Percentiles rank a stretch among this genome's conserved stretches.
Conservation (phyloP, 1,284 basidiomycete species). For the Hypsizygus ulmarius region DNA sequence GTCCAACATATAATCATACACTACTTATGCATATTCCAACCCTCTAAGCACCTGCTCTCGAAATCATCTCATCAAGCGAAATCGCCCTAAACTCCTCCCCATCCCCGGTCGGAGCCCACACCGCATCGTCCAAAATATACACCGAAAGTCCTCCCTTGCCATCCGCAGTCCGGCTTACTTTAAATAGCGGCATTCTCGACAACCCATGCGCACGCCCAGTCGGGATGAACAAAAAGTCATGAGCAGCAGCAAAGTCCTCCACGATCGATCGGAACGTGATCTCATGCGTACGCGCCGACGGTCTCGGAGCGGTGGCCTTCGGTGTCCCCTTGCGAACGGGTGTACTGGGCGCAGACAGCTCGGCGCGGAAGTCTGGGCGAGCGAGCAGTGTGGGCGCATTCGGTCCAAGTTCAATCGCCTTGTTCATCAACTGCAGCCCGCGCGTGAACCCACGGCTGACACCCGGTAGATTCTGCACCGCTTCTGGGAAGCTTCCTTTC, state of each 20-base stretch:
- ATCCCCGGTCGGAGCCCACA: slow-evolving; percentile 65
- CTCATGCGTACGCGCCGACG: slow-evolving; percentile 57
- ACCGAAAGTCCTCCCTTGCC: slow-evolving; percentile 83
- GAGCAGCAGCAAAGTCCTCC: slow-evolving; percentile 79
- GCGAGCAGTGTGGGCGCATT: slow-evolving; percentile 65
- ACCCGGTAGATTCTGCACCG: slow-evolving; percentile 60
- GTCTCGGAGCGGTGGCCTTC: slow-evolving; percentile 27
- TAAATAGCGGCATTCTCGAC: slow-evolving; percentile 85
- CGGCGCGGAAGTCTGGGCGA: slow-evolving; percentile 59
- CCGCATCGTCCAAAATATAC: slow-evolving; percentile 85
- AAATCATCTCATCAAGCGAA: slow-evolving; percentile 66
- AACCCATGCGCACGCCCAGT: slow-evolving; percentile 77
- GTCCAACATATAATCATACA: neutral
- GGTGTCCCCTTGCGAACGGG: slow-evolving; percentile 25
- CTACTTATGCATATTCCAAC: neutral
- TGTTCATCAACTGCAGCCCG: slow-evolving; percentile 90
- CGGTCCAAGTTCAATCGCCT: slow-evolving; percentile 80
- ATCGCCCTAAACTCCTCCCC: slow-evolving; percentile 62
- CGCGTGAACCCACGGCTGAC: slow-evolving; percentile 79
- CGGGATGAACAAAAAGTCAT: slow-evolving; percentile 88
- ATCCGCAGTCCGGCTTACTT: slow-evolving; percentile 73
- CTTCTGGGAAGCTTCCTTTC: slow-evolving; percentile 78
- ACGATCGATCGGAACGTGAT: slow-evolving; percentile 91
- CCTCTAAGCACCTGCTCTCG: slow-evolving; percentile 45
- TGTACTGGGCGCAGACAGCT: slow-evolving; percentile 30